Evolutionary conservation across 306 rosid species (phyloP).

Genomic region (Rosa multiflora): DNA sequence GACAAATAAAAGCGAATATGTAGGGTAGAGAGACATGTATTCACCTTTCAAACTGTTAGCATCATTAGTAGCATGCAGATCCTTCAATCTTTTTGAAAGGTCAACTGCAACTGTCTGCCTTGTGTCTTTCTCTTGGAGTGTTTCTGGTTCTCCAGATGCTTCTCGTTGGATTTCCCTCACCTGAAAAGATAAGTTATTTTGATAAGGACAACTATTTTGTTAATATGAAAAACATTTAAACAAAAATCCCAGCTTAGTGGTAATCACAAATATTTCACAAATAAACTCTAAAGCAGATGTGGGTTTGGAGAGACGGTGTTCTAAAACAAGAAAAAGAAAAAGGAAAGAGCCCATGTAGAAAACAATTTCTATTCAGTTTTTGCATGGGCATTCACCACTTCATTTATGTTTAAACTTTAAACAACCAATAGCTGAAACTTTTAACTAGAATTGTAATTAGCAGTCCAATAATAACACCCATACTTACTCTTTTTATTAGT

Average conservation of each 20-base stretch:
- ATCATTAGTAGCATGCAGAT: constrained; percentile 76
- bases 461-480: not conserved
- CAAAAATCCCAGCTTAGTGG: not conserved
- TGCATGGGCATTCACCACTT: not conserved
- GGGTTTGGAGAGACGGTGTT: not conserved
- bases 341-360: not conserved
- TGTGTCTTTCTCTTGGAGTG: constrained; percentile 55
- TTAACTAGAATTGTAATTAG: not conserved
- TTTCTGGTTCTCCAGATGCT: constrained; percentile 57
- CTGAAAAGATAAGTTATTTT: constrained; percentile 31
- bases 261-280: not conserved
- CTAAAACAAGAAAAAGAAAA: not conserved
- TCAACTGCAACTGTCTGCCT: constrained; percentile 85
- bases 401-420: not conserved
- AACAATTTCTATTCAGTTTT: not conserved
- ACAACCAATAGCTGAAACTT: not conserved
- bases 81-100: constrained; percentile 91
- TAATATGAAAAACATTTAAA: not conserved
- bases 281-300: not conserved
- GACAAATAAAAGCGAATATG: not conserved
- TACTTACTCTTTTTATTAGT: constrained; percentile 88
- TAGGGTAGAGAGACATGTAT: constrained; percentile 9
- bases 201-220: not conserved
- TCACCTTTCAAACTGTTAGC: constrained; percentile 86
- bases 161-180: constrained; percentile 90